Conservation (phyloP, 805 yeast species). For the Saccharomycopsis schoenii region DNA sequence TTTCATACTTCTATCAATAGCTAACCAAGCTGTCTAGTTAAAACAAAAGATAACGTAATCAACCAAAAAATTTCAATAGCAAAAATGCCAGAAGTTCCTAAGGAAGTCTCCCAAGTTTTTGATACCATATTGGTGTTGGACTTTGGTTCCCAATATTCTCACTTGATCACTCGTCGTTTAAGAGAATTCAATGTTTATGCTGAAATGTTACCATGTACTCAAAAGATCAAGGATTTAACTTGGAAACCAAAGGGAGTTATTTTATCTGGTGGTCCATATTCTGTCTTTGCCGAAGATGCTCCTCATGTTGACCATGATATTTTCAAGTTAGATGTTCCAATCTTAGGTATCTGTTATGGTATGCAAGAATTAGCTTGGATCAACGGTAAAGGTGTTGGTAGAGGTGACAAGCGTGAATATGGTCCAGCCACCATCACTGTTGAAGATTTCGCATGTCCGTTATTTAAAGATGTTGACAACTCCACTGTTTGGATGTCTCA, state of each 20-base stretch:
- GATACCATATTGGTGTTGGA: constrained; percentile 96
- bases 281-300: constrained; percentile 89
- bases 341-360: constrained; percentile 97
- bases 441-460: constrained; percentile 51
- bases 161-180: constrained; percentile 89
- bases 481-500: constrained; percentile 99
- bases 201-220: constrained; percentile 99
- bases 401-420: constrained; percentile 96
- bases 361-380: constrained; percentile 99
- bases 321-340: constrained; percentile 85
- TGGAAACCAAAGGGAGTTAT: constrained; percentile 97
- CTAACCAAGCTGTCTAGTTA: background rate
- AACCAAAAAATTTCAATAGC: background rate
- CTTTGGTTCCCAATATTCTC: constrained; percentile 97
- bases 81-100: constrained; percentile 4
- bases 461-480: constrained; percentile 84
- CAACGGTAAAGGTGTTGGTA: constrained; percentile 80
- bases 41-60: background rate
- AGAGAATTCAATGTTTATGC: constrained; percentile 98
- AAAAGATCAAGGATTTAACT: constrained; percentile 80
- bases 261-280: constrained; percentile 95
- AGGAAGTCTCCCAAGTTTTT: constrained; percentile 74
- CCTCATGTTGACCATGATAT: constrained; percentile 96
- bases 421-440: constrained; percentile 91
- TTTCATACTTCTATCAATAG: background rate